Evolutionary conservation across 768 basidiomycete species (phyloP).

Genomic region (Boletales sp.): DNA sequence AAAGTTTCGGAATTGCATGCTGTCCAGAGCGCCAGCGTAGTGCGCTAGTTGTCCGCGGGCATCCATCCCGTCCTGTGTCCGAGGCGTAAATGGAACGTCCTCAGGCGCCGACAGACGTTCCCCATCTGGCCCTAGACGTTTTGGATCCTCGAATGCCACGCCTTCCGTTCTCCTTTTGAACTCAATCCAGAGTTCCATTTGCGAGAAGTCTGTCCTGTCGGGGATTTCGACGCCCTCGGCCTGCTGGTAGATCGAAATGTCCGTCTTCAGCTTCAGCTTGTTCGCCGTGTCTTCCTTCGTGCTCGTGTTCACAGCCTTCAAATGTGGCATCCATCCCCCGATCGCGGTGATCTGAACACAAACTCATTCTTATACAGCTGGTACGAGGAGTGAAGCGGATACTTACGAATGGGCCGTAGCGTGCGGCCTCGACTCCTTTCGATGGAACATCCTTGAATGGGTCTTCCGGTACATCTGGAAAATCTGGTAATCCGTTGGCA

Average conservation of each 20-base stretch:
- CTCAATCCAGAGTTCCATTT: slow-evolving; percentile 7
- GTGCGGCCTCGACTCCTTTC: too few species aligned
- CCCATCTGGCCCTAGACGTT: not conserved
- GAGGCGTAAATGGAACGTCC: not conserved
- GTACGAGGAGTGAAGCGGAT: too few species aligned
- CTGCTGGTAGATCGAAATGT: not conserved
- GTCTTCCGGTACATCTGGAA: too few species aligned
- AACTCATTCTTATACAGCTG: too few species aligned
- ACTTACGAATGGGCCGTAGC: too few species aligned
- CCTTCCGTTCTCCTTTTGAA: not conserved
- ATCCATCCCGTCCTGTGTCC: not conserved
- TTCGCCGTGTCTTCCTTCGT: too few species aligned
- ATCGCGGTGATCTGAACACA: too few species aligned
- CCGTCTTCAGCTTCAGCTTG: not conserved
- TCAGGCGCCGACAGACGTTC: not conserved
- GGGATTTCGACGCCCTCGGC: not conserved
- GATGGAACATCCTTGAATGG: too few species aligned
- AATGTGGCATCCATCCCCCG: too few species aligned
- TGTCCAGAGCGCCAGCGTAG: slow-evolving; percentile 20
- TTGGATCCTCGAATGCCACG: not conserved
- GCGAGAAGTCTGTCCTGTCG: not conserved
- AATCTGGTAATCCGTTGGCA: too few species aligned
- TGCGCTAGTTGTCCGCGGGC: slow-evolving; percentile 21
- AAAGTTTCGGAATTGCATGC: slow-evolving; percentile 29
- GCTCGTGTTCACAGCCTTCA: too few species aligned